Evolutionary conservation across 2,329 filamentous ascomycete species (phyloP), one percentile per base, ranked within the genome.

Genomic region (Clonostachys sp.): DNA sequence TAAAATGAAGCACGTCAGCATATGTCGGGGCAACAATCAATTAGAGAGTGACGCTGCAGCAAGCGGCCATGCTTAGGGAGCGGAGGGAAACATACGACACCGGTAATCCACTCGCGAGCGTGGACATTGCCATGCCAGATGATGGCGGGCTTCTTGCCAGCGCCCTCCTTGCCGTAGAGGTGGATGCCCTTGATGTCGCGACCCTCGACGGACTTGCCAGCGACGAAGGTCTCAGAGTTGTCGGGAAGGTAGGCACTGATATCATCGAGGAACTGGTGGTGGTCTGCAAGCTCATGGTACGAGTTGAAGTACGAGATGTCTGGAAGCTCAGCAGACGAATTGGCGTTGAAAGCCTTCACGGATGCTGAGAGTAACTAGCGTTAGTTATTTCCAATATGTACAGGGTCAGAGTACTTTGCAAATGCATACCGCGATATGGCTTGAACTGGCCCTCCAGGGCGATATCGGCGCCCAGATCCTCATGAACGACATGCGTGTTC

Each of bases 101-200:
- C 71, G 6, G 72, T 71, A 45, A 83, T 78, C 80, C 80, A 83
- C 59, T 84, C 80, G 41, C 80, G 70, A 9, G 78, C 77, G 57
- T 84, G 80, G 12, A 81, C 75, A 20, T 74, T 83, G 12, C 73
- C 74, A 57, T 83, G 79, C 56, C 77, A 73, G 41, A 83, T 67
- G 41, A 81, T 61, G 16, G 75, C 79, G 1, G 77, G 76, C 51
- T 76, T 77, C 30, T 55, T 61, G 33, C 72, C 71, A 45, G 65
- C 67, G 2, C 69, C 68, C 2, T 57, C 57, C 45, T 57, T 65
- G 3, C 78, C 79, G 61, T 69, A 82, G 46, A 83, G 65, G 51
- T 81, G 78, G 40, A 83, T 64, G 1, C 84, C 88, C 12, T 79
- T 76, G 46, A 92, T 89, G 47, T 63, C 51, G 38, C 73, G 67